phyloP scores from a whole-genome alignment of 768 basidiomycete genomes.

The Strobilomyces dryophilus region DNA sequence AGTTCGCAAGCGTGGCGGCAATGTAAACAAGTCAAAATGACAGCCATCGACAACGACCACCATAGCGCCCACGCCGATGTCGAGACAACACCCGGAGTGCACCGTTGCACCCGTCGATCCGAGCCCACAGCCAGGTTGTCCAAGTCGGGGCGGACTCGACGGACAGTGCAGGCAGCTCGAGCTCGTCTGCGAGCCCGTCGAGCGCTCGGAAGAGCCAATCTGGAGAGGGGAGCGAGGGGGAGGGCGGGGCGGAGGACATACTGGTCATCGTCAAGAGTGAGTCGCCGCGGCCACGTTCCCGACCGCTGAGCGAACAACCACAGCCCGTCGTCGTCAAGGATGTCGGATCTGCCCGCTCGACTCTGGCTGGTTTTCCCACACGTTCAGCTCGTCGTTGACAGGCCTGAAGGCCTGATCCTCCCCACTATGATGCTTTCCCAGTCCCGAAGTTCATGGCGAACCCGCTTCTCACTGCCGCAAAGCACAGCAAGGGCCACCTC shows the following conservation, averaged over 20 bases:
- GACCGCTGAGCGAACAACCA: too few species aligned
- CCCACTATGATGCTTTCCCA: constrained; percentile 51
- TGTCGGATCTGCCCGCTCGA: constrained; percentile 68
- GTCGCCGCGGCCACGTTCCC: constrained; percentile 51
- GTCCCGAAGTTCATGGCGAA: constrained; percentile 43
- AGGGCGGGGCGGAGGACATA: constrained; percentile 41
- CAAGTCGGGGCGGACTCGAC: constrained; percentile 44
- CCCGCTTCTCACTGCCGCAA: constrained; percentile 63
- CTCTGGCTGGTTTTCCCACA: constrained; percentile 82
- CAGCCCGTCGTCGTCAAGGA: constrained; percentile 43
- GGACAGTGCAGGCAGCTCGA: constrained; percentile 35
- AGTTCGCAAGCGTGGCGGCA: too few species aligned
- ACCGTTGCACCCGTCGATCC: too few species aligned
- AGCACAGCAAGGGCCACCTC: constrained; percentile 69
- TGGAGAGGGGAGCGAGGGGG: constrained; percentile 25
- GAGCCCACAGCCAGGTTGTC: too few species aligned
- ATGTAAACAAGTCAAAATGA: too few species aligned
- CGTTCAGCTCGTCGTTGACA: constrained; percentile 65
- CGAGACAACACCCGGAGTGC: too few species aligned
- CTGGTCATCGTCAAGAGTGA: constrained; percentile 66
- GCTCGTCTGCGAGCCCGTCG: constrained; percentile 30
- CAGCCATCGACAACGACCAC: too few species aligned
- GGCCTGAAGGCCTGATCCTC: constrained; percentile 71
- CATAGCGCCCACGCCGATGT: too few species aligned
- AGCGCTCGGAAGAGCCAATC: constrained; percentile 31